Evolutionary conservation across 2,329 filamentous ascomycete genomes (phyloP).

Genomic region (Talaromyces marneffei): DNA sequence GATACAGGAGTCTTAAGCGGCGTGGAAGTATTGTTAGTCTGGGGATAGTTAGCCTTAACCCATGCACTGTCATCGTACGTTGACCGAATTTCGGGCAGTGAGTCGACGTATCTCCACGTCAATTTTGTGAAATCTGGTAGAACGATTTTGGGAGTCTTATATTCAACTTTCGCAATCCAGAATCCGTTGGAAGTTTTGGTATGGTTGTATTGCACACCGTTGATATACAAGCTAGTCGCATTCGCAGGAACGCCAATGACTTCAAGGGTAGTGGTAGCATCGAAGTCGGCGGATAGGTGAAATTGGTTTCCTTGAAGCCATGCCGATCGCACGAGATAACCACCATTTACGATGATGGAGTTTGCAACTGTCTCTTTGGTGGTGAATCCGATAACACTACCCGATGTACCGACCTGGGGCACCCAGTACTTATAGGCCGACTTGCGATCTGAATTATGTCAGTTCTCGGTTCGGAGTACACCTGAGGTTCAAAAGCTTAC

Average conservation of each 20-base stretch:
- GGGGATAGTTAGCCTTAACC: constrained; percentile 51
- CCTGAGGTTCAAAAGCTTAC: constrained; percentile 32
- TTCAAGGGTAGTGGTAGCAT: constrained; percentile 61
- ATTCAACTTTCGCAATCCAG: constrained; percentile 50
- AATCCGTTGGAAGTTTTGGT: constrained; percentile 40
- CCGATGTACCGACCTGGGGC: constrained; percentile 30
- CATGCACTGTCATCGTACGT: constrained; percentile 65
- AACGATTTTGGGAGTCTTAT: constrained; percentile 44
- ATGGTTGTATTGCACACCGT: constrained; percentile 45
- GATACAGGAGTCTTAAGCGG: constrained; percentile 58
- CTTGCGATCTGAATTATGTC: constrained; percentile 44
- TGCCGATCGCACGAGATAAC: constrained; percentile 44
- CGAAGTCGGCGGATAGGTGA: constrained; percentile 64
- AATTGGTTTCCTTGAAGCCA: constrained; percentile 52
- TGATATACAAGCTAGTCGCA: constrained; percentile 56
- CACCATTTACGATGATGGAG: constrained; percentile 39
- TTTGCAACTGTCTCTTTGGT: constrained; percentile 25
- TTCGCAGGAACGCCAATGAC: constrained; percentile 58
- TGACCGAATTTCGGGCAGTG: constrained; percentile 61
- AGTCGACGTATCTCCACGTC: constrained; percentile 65
- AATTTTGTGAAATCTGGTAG: constrained; percentile 55
- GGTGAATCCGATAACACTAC: constrained; percentile 26
- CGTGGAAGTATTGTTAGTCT: constrained; percentile 55
- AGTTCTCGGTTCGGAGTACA: neutral
- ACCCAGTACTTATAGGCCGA: constrained; percentile 43